These are phyloP conservation scores for Fomitopsis serialis DNA, from an alignment of 768 basidiomycete species.

Conservation along the genomic window DNA sequence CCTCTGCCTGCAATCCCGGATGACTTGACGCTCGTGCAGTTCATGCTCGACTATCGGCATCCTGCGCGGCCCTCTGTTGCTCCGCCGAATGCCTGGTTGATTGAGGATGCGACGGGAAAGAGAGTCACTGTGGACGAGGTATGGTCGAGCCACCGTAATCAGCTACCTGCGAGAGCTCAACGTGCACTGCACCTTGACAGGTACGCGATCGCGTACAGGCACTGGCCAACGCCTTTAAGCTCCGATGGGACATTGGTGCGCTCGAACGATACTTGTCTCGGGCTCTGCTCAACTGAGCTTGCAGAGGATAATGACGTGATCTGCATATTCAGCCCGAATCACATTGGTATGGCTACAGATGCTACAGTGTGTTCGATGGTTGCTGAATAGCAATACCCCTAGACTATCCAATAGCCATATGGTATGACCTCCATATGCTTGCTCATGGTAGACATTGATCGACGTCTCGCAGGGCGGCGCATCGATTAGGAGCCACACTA, in stretches of 20 bases:
- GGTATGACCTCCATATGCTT: neutral
- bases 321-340: slow-evolving; percentile 50
- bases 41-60: slow-evolving; percentile 43
- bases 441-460: neutral
- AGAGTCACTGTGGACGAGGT: slow-evolving; percentile 39
- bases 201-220: slow-evolving; percentile 39
- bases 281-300: neutral
- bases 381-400: slow-evolving; percentile 26
- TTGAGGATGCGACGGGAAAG: slow-evolving; percentile 45
- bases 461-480: neutral
- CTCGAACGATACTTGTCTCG: neutral
- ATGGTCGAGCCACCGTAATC: slow-evolving; percentile 1
- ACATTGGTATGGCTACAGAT: slow-evolving; percentile 3
- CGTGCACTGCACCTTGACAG: slow-evolving; percentile 23
- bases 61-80: slow-evolving; percentile 32
- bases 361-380: no score
- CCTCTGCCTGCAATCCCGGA: slow-evolving; percentile 39
- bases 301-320: slow-evolving; percentile 49
- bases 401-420: slow-evolving; percentile 48
- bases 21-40: slow-evolving; percentile 48
- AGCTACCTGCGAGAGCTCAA: no score
- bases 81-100: slow-evolving; percentile 36
- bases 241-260: slow-evolving; percentile 39
- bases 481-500: slow-evolving; percentile 1
- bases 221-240: slow-evolving; percentile 43